A percentile compares a stretch with the other conserved stretches of the same genome.
Conservation (phyloP, 441 rosid genomes). For the Adansonia gregorii region DNA sequence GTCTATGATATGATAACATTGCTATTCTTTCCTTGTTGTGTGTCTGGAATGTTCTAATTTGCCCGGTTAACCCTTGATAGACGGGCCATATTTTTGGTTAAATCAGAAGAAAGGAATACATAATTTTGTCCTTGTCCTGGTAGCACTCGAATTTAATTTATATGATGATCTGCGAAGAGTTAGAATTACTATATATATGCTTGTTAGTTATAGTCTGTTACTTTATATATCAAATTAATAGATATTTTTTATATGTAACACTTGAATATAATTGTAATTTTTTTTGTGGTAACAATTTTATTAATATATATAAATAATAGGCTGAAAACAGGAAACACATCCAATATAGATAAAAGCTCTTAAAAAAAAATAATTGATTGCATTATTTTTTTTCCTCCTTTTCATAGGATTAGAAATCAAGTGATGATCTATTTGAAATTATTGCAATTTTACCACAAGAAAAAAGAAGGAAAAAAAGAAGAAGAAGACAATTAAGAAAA, state of each 20-base stretch:
- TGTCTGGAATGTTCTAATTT: background rate
- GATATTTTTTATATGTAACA: too few species aligned
- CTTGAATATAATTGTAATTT: too few species aligned
- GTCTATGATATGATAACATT: background rate
- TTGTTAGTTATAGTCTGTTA: too few species aligned
- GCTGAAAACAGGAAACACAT: background rate
- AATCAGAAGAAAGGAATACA: background rate
- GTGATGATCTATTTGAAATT: background rate
- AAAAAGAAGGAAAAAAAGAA: too few species aligned
- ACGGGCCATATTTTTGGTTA: background rate
- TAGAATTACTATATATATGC: too few species aligned
- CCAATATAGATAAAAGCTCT: background rate
- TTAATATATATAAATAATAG: background rate
- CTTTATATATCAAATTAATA: too few species aligned
- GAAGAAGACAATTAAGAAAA: background rate
- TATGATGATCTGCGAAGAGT: too few species aligned
- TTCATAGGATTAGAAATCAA: too few species aligned
- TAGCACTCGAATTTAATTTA: too few species aligned
- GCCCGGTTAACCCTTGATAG: background rate
- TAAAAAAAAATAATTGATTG: background rate
- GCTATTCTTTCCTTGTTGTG: background rate
- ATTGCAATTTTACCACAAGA: background rate
- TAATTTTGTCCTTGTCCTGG: background rate
- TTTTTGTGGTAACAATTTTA: too few species aligned
- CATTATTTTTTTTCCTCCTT: background rate